phyloP scores from a whole-genome alignment of 2,329 filamentous ascomycete species.

The Alternaria sp. region DNA sequence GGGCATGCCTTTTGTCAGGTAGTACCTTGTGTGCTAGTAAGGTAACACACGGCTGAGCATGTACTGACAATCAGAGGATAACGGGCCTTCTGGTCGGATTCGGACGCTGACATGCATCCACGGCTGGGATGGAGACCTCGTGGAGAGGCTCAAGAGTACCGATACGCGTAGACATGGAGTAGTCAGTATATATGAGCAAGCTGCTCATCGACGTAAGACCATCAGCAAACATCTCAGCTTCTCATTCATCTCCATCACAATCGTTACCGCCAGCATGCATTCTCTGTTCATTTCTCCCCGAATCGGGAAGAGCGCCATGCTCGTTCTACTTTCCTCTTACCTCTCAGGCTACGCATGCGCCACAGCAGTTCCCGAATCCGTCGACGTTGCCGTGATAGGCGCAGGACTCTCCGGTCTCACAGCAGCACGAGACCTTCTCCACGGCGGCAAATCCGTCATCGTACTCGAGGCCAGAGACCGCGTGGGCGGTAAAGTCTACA shows the following conservation, averaged over 20 bases:
- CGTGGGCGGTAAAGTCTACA: slow-evolving; percentile 60
- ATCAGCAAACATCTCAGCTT: not conserved
- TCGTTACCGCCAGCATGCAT: not conserved
- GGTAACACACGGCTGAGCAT: not conserved
- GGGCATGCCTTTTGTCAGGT: too few relatives aligned
- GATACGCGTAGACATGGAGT: too few relatives aligned
- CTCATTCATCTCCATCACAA: not conserved
- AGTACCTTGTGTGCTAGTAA: not conserved
- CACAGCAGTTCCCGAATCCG: slow-evolving; percentile 8
- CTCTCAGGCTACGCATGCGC: not conserved
- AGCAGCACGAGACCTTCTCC: slow-evolving; percentile 44
- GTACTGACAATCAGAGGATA: not conserved
- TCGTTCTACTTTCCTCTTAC: not conserved
- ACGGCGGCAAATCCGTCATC: slow-evolving; percentile 48
- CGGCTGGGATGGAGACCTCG: not conserved
- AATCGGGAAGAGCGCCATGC: not conserved
- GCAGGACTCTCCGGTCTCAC: slow-evolving; percentile 49
- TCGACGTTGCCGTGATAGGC: slow-evolving; percentile 51
- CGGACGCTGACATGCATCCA: not conserved
- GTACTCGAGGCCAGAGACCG: slow-evolving; percentile 59
- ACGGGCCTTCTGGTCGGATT: not conserved
- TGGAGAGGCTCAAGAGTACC: not conserved
- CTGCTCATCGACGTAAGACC: not conserved
- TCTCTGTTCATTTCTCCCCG: not conserved
- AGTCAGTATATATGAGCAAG: not conserved